Percentiles rank a stretch among this genome's conserved stretches.
phyloP scores from a whole-genome alignment of 139 green algal species.

The Dunaliella primolecta region DNA sequence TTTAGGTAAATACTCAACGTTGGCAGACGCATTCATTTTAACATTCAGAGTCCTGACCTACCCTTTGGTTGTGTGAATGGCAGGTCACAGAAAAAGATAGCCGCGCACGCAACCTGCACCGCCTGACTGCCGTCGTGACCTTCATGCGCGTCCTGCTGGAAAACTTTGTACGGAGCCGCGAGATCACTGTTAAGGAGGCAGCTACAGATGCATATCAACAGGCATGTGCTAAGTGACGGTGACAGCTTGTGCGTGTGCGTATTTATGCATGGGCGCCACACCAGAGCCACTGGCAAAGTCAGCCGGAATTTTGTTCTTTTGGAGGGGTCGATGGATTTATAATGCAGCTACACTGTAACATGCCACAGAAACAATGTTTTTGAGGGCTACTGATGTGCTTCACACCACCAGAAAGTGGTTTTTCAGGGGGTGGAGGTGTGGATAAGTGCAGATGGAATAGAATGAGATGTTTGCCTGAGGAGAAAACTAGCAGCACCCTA shows the following conservation, averaged over 20 bases:
- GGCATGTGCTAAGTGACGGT: background rate
- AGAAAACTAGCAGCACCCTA: too few relatives aligned
- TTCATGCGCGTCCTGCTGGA: constrained; percentile 42
- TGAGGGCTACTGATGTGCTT: too few relatives aligned
- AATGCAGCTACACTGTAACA: background rate
- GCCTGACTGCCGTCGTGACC: constrained; percentile 37
- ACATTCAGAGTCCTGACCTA: too few relatives aligned
- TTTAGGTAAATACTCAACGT: too few relatives aligned
- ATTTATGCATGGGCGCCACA: background rate
- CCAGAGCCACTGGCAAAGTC: background rate
- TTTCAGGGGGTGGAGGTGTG: too few relatives aligned
- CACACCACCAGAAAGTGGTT: too few relatives aligned
- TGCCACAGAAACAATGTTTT: too few relatives aligned
- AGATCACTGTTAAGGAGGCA: constrained; percentile 37
- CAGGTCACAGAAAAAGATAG: constrained; percentile 34
- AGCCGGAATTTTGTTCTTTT: background rate
- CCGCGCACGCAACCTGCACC: constrained; percentile 55
- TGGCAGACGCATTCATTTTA: too few relatives aligned
- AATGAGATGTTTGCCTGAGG: too few relatives aligned
- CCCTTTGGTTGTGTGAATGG: too few relatives aligned
- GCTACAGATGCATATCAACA: constrained; percentile 33
- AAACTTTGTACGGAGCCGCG: constrained; percentile 26
- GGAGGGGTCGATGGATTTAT: background rate
- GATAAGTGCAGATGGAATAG: too few relatives aligned
- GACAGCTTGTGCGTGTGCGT: background rate